Base-by-base conservation (phyloP, 129 eudicot species). In the Ambrosia trifida region DNA sequence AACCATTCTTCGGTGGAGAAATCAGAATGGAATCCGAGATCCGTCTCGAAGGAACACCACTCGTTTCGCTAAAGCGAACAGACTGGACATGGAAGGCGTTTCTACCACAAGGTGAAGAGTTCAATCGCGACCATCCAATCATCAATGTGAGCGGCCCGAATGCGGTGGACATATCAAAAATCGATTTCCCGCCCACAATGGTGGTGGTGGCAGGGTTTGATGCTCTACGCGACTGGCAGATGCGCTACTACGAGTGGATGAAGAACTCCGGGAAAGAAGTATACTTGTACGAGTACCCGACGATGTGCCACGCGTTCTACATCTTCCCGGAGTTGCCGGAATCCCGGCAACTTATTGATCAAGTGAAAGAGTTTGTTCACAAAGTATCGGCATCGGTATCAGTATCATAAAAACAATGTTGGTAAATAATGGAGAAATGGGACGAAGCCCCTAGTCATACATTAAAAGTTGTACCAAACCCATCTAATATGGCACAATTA, bases 241-340 rank as follows among this genome's bases (percentile, higher is more conserved):
- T 11, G 14, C 64, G 11, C 17, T 58, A 58, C 64, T 58, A 58
- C 4, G 64, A 58, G 40, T 58, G 64, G 64, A 3, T 58, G 40
- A 58, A 58, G 41, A 30, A 30, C 5, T 28, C 38, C 1, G 41
- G 64, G 17, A 58, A 58, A 3, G 41, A 58, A 0, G 64, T 58
- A 17, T 58, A 58, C 64, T 30, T 58, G 64, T 58, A 58, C 6
- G 64, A 58, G 64, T 58, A 58, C 12, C 64, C 64, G 18, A 58
- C 18, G 0, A 58, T 30, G 64, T 58, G 64, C 40, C 64, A 58
- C 40, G 64, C 64, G 4, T 58, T 58, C 18, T 58, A 58, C 40
- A 58, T 58, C 38, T 58, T 58, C 64, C 64, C 64, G 1, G 64
- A 58, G 40, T 58, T 58, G 40, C 64, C 64, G 18, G 64, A 58